Percentiles rank a stretch among this genome's conserved stretches.
phyloP scores from a whole-genome alignment of 2,329 filamentous ascomycete genomes.

The Thyridium curvatum region DNA sequence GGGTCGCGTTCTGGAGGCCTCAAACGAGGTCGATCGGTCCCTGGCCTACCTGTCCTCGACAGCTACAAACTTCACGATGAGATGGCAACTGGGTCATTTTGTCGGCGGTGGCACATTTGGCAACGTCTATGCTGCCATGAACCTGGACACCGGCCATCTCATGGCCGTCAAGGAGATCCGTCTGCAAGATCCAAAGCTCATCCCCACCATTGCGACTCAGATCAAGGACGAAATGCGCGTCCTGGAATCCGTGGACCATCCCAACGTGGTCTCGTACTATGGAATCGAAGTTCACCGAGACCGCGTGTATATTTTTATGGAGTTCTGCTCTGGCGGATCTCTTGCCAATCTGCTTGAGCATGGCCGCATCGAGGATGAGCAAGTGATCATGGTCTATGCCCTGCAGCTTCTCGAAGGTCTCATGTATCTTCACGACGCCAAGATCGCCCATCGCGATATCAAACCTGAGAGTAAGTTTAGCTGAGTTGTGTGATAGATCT shows the following conservation, averaged over 20 bases:
- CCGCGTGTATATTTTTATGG: constrained; percentile 99
- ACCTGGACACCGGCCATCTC: constrained; percentile 87
- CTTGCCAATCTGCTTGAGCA: constrained; percentile 86
- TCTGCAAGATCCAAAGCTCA: constrained; percentile 91
- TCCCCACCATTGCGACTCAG: constrained; percentile 87
- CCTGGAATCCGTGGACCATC: constrained; percentile 89
- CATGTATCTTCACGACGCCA: constrained; percentile 84
- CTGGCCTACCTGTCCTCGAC: constrained; percentile 90
- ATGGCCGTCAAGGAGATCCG: constrained; percentile 99
- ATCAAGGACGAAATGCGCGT: constrained; percentile 98
- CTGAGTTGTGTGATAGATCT: not conserved
- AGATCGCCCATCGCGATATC: constrained; percentile 93
- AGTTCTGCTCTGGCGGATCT: constrained; percentile 94
- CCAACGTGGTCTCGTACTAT: constrained; percentile 95
- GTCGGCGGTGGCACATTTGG: constrained; percentile 96
- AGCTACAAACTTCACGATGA: constrained; percentile 88
- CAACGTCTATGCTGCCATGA: constrained; percentile 95
- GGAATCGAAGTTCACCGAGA: constrained; percentile 97
- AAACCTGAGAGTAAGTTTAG: constrained; percentile 86
- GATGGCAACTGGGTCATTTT: constrained; percentile 98
- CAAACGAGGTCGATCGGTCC: constrained; percentile 91
- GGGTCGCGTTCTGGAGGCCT: constrained; percentile 86
- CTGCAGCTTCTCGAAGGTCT: constrained; percentile 91
- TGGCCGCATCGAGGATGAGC: constrained; percentile 94
- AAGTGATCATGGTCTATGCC: constrained; percentile 94